Conservation (phyloP, 2,329 filamentous ascomycete species). For the Aspergillus clavatus region DNA sequence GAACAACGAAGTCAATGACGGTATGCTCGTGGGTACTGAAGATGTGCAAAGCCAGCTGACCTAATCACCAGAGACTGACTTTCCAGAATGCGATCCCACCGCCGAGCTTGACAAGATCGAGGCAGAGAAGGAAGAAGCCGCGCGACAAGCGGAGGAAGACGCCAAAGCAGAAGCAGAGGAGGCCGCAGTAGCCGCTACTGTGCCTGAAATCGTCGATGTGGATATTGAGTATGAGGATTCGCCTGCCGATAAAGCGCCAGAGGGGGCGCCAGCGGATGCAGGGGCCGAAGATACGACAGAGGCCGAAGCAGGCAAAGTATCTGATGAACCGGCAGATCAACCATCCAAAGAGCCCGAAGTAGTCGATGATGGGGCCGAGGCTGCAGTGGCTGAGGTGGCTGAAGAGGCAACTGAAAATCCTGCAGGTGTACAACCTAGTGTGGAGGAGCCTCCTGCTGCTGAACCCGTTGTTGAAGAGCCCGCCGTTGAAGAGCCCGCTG, state of each 20-base stretch:
- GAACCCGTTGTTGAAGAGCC: neutral
- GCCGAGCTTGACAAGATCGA: conserved; percentile 29
- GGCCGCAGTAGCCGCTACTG: conserved; percentile 7
- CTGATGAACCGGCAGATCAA: conserved; percentile 11
- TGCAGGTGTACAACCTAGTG: conserved; percentile 10
- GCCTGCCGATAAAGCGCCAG: conserved; percentile 3
- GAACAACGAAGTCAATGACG: conserved; percentile 17
- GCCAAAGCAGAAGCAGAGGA: conserved; percentile 25
- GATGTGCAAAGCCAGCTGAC: conserved; percentile 8
- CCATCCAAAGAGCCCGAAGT: conserved; percentile 4
- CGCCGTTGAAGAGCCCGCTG: conserved; percentile 9
- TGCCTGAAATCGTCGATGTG: conserved; percentile 9
- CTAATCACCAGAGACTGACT: conserved; percentile 28
- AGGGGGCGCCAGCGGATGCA: conserved; percentile 5
- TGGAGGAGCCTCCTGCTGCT: conserved; percentile 5
- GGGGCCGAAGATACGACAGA: conserved; percentile 7
- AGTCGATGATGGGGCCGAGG: conserved; percentile 3
- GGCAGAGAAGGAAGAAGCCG: conserved; percentile 31
- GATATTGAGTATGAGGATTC: conserved; percentile 9
- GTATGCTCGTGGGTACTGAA: conserved; percentile 14
- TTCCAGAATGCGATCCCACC: conserved; percentile 30
- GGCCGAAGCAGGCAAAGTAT: conserved; percentile 8
- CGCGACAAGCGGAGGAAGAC: conserved; percentile 30
- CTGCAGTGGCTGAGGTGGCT: neutral
- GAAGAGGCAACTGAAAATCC: conserved; percentile 7